Evolutionary conservation across 2,329 filamentous ascomycete genomes (phyloP), one percentile per base, ranked within the genome.

Genomic region (Hypoxylon sp.): DNA sequence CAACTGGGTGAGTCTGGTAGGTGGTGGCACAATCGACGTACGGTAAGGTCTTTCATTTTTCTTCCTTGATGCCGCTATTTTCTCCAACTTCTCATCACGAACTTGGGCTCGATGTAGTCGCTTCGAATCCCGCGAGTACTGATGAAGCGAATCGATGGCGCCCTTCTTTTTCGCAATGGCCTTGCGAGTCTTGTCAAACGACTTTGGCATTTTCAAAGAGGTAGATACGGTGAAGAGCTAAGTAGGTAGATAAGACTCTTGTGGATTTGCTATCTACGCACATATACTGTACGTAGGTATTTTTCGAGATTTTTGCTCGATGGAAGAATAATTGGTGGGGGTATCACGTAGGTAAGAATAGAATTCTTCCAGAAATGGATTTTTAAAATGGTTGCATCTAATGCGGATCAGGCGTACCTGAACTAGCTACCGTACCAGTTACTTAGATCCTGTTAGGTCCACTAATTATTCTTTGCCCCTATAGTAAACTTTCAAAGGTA

Each of bases 111-210:
- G 87, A 77, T 93, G 91, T 68, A 98, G 83, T 54, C 93, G 88
- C 75, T 91, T 88, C 2, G 94, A 92, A 82, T 98, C 93, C 71
- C 96, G 87, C 65, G 94, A 97, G 77, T 93, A 93, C 79, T 94
- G 91, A 76, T 98, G 95, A 21, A 98, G 85, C 11, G 90, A 85
- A 29, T 90, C 89, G 48, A 93, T 85, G 39, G 89, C 88, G 19
- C 89, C 88, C 70, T 89, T 88, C 85, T 97, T 97, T 83, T 97
- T 97, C 32, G 89, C 83, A 70, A 98, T 95, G 70, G 93, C 89
- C 82, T 98, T 98, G 68, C 91, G 88, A 19, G 96, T 91, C 78
- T 97, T 98, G 69, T 88, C 82, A 5, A 97, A 81, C 46, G 90
- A 88, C 76, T 89, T 91, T 12, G 92, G 87, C 94, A 97, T 97